Evolutionary conservation across 2,329 filamentous ascomycete species (phyloP), one percentile per base, ranked within the genome.

Genomic region (Ophiostoma triangulosporum): DNA sequence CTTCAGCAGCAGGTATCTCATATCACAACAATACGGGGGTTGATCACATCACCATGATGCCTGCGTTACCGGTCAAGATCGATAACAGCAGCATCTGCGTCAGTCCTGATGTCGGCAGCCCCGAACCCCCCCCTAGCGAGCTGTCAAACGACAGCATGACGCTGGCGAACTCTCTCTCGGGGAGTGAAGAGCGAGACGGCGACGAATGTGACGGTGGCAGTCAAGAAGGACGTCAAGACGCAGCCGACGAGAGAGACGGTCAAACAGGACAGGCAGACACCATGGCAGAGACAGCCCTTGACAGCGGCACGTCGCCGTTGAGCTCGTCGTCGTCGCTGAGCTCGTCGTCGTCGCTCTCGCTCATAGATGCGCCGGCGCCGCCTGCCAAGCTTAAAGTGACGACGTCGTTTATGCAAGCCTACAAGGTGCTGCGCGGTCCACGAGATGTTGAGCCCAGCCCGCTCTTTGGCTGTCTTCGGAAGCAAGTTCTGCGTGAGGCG

Each of bases 401-500:
- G 2, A 52, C 53, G 51, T 22, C 58, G 2, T 57, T 59, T 35
- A 53, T 69, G 38, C 58, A 62, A 50, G 63, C 66, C 1, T 69
- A 69, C 53, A 59, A 58, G 8, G 61, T 64, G 14, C 65, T 69
- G 64, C 63, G 63, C 17, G 66, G 66, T 1, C 61, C 63, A 6
- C 55, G 59, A 12, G 56, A 51, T 20, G 48, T 57, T 12, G 57
- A 59, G 6, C 56, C 57, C 0, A 62, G 63, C 20, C 61, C 66
- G 2, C 53, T 68, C 15, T 62, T 64, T 36, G 56, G 22, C n/a
- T 54, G 57, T 14, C 32, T 58, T 11, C 11, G 6, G 26, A 51
- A 29, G 20, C 26, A 20, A 20, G 36, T 4, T 8, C 12, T 11
- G 53, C 8, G 64, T 61, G 63, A 61, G 62, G 48, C 24, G n/a